Conservation (phyloP, 257 asterid genomes). For the Ballota nigra region DNA sequence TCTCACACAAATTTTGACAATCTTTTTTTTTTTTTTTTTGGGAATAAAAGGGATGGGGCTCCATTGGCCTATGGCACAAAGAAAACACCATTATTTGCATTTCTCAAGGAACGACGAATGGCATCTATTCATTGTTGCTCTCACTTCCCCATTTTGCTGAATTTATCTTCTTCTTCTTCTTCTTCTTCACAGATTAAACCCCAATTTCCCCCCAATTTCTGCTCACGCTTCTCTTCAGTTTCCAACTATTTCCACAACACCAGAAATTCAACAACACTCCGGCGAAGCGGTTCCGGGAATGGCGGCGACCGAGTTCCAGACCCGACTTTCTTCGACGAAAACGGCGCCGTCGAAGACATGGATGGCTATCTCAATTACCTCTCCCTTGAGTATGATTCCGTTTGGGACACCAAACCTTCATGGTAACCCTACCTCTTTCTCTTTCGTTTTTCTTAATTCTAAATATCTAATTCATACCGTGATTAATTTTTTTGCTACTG, state of each 20-base stretch:
- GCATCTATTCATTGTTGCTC: constrained; percentile 19
- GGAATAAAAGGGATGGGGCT: background rate
- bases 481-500: background rate
- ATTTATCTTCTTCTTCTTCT: constrained; percentile 28
- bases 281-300: constrained; percentile 36
- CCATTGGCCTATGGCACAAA: background rate
- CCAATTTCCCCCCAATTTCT: constrained; percentile 5
- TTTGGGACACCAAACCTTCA: constrained; percentile 95
- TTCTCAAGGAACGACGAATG: background rate
- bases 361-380: constrained; percentile 81
- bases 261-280: constrained; percentile 21
- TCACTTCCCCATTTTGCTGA: constrained; percentile 27
- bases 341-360: constrained; percentile 87
- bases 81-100: background rate
- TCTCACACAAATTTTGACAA: too few species aligned
- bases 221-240: constrained; percentile 5
- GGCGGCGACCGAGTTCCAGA: constrained; percentile 39
- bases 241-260: background rate
- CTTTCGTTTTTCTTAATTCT: too few species aligned
- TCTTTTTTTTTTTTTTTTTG: too few species aligned
- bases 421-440: constrained; percentile 39
- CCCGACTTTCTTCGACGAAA: constrained; percentile 54
- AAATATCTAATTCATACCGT: background rate
- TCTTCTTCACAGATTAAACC: constrained; percentile 25
- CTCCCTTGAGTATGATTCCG: constrained; percentile 86